Percentiles rank a stretch among this genome's conserved stretches.
Evolutionary conservation across 345 rosid species (phyloP).

Genomic region (Hibiscus syriacus): DNA sequence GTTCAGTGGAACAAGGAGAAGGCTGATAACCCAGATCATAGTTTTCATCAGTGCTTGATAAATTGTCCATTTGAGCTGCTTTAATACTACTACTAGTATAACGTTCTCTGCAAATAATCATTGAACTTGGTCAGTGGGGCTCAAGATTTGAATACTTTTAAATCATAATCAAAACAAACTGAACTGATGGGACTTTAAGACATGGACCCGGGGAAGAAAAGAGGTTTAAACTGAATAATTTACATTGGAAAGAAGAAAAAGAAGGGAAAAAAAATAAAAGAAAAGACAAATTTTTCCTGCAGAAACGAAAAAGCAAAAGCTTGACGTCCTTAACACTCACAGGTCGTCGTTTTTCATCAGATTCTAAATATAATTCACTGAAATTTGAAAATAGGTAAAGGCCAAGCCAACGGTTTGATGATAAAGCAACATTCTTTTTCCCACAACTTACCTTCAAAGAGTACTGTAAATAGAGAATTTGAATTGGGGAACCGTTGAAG

Average conservation of each 20-base stretch:
- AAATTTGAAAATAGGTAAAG: neutral
- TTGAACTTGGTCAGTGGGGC: conserved; percentile 20
- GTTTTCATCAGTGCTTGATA: conserved; percentile 35
- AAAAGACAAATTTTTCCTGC: conserved; percentile 19
- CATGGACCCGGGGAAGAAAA: neutral
- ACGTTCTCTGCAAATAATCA: conserved; percentile 23
- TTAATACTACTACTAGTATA: neutral
- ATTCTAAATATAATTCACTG: conserved; percentile 15
- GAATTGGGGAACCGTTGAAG: conserved; percentile 35
- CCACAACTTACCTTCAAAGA: conserved; percentile 34
- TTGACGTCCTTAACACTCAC: conserved; percentile 9
- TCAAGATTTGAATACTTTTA: conserved; percentile 15
- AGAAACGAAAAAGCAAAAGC: conserved; percentile 36
- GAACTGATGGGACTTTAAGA: conserved; percentile 6
- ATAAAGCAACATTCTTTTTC: conserved; percentile 43
- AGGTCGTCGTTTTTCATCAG: conserved; percentile 23
- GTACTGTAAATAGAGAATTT: conserved; percentile 17
- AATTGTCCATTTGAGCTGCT: conserved; percentile 32
- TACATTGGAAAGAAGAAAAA: conserved; percentile 12
- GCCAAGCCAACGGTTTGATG: conserved; percentile 18
- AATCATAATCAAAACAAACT: conserved; percentile 2
- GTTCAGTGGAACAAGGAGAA: conserved; percentile 52
- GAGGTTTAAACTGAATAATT: conserved; percentile 15
- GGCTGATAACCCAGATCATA: conserved; percentile 44
- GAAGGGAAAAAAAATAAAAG: neutral